These are phyloP conservation scores for Fusarium lyarnte DNA, from an alignment of 2,329 filamentous ascomycete genomes.

Conservation along the genomic window DNA sequence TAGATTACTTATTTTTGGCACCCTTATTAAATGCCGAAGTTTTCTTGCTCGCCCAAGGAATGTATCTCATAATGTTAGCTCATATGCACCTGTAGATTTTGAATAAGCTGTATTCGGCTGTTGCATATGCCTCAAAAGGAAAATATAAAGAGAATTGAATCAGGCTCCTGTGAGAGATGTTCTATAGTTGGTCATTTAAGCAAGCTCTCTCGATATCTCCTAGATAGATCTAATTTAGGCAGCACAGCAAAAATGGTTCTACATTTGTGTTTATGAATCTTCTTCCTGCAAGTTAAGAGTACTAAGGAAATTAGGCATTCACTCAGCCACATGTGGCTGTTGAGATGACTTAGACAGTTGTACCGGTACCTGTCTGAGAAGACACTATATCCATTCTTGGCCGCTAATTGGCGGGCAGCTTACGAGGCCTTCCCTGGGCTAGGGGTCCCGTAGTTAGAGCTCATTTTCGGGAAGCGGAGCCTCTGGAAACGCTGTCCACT, in stretches of 20 bases:
- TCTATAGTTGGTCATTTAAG: background rate
- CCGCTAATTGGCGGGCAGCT: conserved; percentile 11
- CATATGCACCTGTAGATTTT: background rate
- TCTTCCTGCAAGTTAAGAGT: background rate
- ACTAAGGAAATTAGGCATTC: background rate
- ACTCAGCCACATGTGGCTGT: conserved; percentile 21
- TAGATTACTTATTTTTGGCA: background rate
- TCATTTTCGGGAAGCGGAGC: conserved; percentile 31
- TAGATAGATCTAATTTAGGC: background rate
- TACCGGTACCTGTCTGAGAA: conserved; percentile 2
- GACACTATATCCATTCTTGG: background rate
- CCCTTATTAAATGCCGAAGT: background rate
- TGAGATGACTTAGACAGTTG: background rate
- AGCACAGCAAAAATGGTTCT: background rate
- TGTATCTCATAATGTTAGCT: conserved; percentile 1
- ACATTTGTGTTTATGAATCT: conserved; percentile 1
- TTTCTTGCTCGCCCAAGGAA: background rate
- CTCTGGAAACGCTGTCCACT: conserved; percentile 41
- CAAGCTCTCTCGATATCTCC: background rate
- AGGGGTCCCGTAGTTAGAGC: conserved; percentile 18
- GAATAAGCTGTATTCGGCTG: background rate
- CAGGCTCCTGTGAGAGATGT: background rate
- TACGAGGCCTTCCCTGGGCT: conserved; percentile 13
- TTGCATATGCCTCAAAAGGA: background rate
- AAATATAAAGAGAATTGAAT: background rate